Percentiles rank a stretch among this genome's conserved stretches.
Evolutionary conservation across 2,329 filamentous ascomycete genomes (phyloP).

Genomic region (Rugonectria rugulosa): DNA sequence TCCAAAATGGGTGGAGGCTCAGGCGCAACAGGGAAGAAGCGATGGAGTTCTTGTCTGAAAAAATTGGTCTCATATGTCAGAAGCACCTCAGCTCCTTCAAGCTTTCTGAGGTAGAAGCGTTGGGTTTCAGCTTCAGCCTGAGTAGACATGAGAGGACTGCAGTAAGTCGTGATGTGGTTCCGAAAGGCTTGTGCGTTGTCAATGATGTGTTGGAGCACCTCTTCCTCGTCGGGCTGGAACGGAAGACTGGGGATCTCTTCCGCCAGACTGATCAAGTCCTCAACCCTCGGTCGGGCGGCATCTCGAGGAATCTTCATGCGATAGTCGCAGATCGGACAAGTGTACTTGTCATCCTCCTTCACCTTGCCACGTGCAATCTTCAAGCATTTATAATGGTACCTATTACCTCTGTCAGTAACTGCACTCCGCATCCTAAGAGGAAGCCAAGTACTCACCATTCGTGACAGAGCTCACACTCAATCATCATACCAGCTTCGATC

Average conservation of each 20-base stretch:
- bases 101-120: conserved; percentile 94
- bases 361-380: conserved; percentile 98
- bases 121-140: conserved; percentile 88
- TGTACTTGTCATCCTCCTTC: conserved; percentile 98
- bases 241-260: conserved; percentile 82
- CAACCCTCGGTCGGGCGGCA: conserved; percentile 91
- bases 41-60: conserved; percentile 93
- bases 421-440: not conserved
- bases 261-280: conserved; percentile 84
- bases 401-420: conserved; percentile 44
- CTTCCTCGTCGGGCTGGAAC: conserved; percentile 96
- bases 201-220: conserved; percentile 84
- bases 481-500: conserved; percentile 98
- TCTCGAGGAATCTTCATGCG: conserved; percentile 96
- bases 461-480: conserved; percentile 96
- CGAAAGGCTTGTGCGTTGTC: conserved; percentile 85
- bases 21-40: conserved; percentile 90
- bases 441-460: conserved; percentile 79
- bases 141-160: conserved; percentile 81
- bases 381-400: conserved; percentile 97
- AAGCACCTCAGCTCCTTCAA: conserved; percentile 94
- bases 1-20: conserved; percentile 86
- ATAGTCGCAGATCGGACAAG: conserved; percentile 97
- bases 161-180: conserved; percentile 79
- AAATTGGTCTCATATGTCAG: conserved; percentile 96